Conservation (phyloP, 495 filamentous ascomycete genomes). For the Penicillium paradoxum region DNA sequence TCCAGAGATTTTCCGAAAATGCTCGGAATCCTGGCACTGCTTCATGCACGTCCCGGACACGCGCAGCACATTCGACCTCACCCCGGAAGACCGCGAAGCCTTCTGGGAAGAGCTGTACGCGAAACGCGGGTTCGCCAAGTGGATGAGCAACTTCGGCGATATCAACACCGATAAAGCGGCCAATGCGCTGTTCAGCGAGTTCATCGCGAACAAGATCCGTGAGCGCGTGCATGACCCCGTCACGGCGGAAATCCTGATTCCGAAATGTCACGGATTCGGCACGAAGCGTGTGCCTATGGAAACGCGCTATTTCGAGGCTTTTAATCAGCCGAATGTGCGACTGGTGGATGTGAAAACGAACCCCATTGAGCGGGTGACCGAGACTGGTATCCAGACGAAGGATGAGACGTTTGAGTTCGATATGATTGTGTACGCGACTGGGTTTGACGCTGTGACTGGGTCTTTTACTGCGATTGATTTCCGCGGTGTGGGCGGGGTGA, state of each 20-base stretch:
- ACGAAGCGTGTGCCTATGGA: conserved; percentile 47
- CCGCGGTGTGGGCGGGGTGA: conserved; percentile 14
- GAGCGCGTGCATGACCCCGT: conserved; percentile 42
- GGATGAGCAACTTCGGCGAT: conserved; percentile 28
- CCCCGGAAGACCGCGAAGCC: conserved; percentile 36
- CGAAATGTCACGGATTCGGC: conserved; percentile 47
- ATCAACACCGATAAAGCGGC: conserved; percentile 19
- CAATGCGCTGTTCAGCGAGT: conserved; percentile 26
- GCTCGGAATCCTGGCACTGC: conserved; percentile 15
- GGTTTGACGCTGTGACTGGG: conserved; percentile 35
- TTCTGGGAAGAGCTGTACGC: conserved; percentile 36
- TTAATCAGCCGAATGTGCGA: conserved; percentile 44
- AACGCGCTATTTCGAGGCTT: conserved; percentile 48
- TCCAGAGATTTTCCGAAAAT: conserved; percentile 35
- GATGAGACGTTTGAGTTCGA: conserved; percentile 30
- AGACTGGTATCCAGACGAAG: conserved; percentile 29
- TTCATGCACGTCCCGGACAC: conserved; percentile 30
- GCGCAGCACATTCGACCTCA: conserved; percentile 40
- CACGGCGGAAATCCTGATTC: conserved; percentile 45
- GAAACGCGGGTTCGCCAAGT: conserved; percentile 29
- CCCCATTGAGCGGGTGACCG: conserved; percentile 26
- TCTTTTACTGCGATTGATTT: conserved; percentile 27
- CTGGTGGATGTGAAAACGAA: conserved; percentile 45
- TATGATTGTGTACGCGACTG: conserved; percentile 35
- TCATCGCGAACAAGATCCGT: conserved; percentile 33